Evolutionary conservation across 805 yeast species (phyloP), one percentile per base, ranked within the genome.

Genomic region (Candida quercuum): DNA sequence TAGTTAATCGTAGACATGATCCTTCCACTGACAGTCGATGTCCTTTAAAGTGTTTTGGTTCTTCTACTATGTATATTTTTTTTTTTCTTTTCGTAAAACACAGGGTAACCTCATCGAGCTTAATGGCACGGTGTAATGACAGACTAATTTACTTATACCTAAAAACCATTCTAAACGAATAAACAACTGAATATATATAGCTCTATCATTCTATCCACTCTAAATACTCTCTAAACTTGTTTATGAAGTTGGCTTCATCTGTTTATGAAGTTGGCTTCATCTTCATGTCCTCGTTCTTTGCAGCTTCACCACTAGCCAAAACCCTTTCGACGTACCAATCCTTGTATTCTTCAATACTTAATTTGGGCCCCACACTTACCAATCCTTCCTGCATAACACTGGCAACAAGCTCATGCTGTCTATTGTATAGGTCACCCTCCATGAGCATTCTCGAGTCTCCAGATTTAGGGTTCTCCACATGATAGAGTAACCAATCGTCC

Each of bases 361-460:
- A 12, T 15, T 32, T 11, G 23, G 21, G 22, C 9, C 19, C 21
- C 24, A 25, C 14, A 18, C 14, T 6, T 39, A 43, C 71, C 41
- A 76, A 59, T 1, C 83, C 85, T 54, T 81, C 86, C 56, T 81
- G 87, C n/a, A 77, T 53, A 2, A 77, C 65, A 0, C 78, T 67
- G 4, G 81, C 81, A 3, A 76, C 70, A 36, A 78, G 70, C 25
- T 62, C 59, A 3, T 76, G 77, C 23, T 67, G 63, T 10, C 48
- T 46, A n/a, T 29, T 25, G 55, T 60, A 80, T 51, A 77, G 66
- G 43, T 78, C 80, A 13, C 74, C 81, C 42, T 68, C 71, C 47
- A 79, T 56, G 25, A 80, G 53, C 13, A 75, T 71, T 35, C 80
- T 62, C 45, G 71, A 71, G 43, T 69, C 68, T 20, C 65, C 66